Evolutionary conservation across 106 monocot species (phyloP).

Genomic region (Apostasia shenzhenica): DNA sequence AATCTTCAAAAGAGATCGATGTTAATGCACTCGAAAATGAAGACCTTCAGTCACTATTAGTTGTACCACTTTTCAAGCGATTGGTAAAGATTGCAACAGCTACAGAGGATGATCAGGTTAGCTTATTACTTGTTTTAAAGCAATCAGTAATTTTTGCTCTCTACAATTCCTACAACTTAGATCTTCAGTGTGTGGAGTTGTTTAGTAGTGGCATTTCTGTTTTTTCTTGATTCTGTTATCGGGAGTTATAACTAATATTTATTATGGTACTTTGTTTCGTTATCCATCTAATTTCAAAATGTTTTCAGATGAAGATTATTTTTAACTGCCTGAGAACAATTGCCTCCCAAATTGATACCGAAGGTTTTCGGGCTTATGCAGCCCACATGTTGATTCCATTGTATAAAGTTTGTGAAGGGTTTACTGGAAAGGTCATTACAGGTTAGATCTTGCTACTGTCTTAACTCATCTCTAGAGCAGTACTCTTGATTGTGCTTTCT

Average conservation of each 20-base stretch:
- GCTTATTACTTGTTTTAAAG: neutral
- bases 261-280: no score
- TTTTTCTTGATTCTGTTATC: no score
- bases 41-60: conserved; percentile 51
- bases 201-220: no score
- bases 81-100: conserved; percentile 71
- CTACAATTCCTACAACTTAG: no score
- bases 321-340: conserved; percentile 65
- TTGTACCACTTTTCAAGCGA: conserved; percentile 60
- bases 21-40: conserved; percentile 7
- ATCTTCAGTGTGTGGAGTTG: no score
- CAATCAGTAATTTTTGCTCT: no score
- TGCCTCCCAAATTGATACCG: conserved; percentile 45
- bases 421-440: conserved; percentile 60
- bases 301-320: conserved; percentile 57
- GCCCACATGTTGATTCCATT: conserved; percentile 49
- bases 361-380: conserved; percentile 48
- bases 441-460: conserved; percentile 24
- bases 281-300: neutral
- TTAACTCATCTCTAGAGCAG: no score
- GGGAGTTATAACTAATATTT: no score
- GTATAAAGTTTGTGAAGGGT: conserved; percentile 91
- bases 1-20: conserved; percentile 3
- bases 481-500: no score
- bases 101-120: conserved; percentile 62